Percentiles rank a stretch among this genome's conserved stretches.
These are phyloP conservation scores for Trichocomaceae sp. DNA, from an alignment of 2,329 filamentous ascomycete genomes.

Conservation along the genomic window DNA sequence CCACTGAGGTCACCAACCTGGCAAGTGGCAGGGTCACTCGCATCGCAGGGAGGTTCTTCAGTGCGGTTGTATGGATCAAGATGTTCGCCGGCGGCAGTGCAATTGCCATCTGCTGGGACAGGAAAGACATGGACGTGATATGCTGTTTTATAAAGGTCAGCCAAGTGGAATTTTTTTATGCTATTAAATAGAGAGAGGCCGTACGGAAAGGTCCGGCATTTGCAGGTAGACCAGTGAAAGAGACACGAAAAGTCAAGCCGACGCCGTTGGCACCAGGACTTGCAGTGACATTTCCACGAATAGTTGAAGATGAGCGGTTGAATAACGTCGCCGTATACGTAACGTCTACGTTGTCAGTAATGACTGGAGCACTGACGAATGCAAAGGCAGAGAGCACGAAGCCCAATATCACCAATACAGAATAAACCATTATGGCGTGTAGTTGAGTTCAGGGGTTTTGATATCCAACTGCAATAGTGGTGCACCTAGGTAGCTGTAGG, in stretches of 20 bases:
- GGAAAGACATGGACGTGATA: slow-evolving; percentile 67
- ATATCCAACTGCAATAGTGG: not conserved
- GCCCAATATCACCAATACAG: slow-evolving; percentile 15
- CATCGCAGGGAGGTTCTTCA: slow-evolving; percentile 56
- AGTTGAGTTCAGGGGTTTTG: not conserved
- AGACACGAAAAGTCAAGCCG: slow-evolving; percentile 51
- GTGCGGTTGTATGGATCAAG: slow-evolving; percentile 64
- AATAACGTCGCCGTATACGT: slow-evolving; percentile 54
- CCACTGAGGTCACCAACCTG: slow-evolving; percentile 71
- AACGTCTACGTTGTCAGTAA: slow-evolving; percentile 51
- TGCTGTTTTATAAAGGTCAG: slow-evolving; percentile 29
- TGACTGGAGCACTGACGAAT: slow-evolving; percentile 46
- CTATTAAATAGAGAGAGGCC: slow-evolving; percentile 22
- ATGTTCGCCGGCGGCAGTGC: slow-evolving; percentile 60
- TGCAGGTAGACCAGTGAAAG: slow-evolving; percentile 54
- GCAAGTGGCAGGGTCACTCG: slow-evolving; percentile 54
- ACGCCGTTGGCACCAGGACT: slow-evolving; percentile 44
- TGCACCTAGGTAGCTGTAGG: not conserved
- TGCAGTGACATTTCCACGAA: slow-evolving; percentile 49
- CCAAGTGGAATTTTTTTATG: not conserved
- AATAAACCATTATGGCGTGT: not conserved
- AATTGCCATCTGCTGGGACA: slow-evolving; percentile 63
- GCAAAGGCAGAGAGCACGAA: slow-evolving; percentile 18
- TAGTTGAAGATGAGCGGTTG: slow-evolving; percentile 46
- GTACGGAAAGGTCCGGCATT: slow-evolving; percentile 52